Base-by-base conservation (phyloP, 495 filamentous ascomycete genomes). In the Lentithecium fluviatile region DNA sequence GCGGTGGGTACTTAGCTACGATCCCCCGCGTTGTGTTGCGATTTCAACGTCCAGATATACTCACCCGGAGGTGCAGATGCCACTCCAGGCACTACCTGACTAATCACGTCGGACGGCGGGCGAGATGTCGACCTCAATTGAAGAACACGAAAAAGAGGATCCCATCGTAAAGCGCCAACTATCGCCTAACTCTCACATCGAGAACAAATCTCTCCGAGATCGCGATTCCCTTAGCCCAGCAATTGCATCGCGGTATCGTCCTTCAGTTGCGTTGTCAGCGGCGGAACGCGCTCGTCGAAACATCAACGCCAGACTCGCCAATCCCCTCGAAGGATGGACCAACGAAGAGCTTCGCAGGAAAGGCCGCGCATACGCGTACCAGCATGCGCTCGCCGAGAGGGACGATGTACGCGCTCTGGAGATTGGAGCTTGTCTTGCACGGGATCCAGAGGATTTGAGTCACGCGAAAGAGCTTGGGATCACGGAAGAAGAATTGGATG, bases 361-460 rank as follows among this genome's bases (percentile, higher is more conserved):
- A 73, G 89, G 87, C 26, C 84, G 83, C 45, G 77, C 76, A 2
- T 92, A 89, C 70, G 87, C 84, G 24, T 71, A 74, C n/a, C 77
- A 80, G 25, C 77, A 88, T 63, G 80, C 82, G 15, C 75, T 91
- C 40, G 85, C 81, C 17, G 81, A 83, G 50, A 75, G 78, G 42
- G 80, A 82, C 12, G 88, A 90, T 65, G 74, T 89, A 36, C 78
- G 84, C 21, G 85, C 84, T 19, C 88, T 95, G 69, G 80, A 82
- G 42, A 78, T 88, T 56, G 90, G 89, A 2, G 90, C 90, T 47
- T 78, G 89, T 45, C 76, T 92, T 52, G 86, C 86, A 4, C 83
- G 87, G 42, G 72, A 82, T 13, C 81, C 82, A 6, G 72, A 76
- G 45, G 71, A 71, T 50, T 13, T 58, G 50, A 36, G 48, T 37